Evolutionary conservation across 139 green algal genomes (phyloP).

Genomic region (Astrephomene gubernaculifera): DNA sequence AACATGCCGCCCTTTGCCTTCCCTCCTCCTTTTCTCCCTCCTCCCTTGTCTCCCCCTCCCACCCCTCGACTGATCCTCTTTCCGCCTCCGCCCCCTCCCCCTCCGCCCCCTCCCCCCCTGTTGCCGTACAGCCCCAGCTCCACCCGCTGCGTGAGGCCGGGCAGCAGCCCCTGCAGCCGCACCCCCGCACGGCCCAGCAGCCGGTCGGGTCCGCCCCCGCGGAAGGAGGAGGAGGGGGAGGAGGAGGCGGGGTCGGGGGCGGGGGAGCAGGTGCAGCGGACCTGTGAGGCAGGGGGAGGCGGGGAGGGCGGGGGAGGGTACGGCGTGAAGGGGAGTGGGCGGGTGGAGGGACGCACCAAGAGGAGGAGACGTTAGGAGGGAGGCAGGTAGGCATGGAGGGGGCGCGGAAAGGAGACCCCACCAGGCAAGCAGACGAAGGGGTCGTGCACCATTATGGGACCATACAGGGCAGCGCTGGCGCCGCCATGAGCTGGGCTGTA

Average conservation of each 20-base stretch:
- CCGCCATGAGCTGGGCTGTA: too few relatives aligned
- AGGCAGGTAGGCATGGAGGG: too few relatives aligned
- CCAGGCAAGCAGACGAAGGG: too few relatives aligned
- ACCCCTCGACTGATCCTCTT: not conserved
- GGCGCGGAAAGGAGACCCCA: too few relatives aligned
- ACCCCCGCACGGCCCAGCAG: not conserved
- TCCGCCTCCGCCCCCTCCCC: not conserved
- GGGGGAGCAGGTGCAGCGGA: not conserved
- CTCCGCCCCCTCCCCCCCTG: not conserved
- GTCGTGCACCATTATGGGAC: too few relatives aligned
- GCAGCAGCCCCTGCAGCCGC: conserved; percentile 12
- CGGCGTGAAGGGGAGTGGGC: not conserved
- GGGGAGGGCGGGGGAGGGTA: not conserved
- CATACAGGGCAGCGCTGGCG: too few relatives aligned
- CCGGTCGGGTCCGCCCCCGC: not conserved
- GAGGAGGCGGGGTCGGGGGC: not conserved
- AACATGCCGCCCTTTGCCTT: not conserved
- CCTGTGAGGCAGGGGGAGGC: not conserved
- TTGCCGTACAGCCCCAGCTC: conserved; percentile 9
- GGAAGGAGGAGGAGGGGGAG: not conserved
- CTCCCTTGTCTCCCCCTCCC: not conserved
- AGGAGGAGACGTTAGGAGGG: too few relatives aligned
- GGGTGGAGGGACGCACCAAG: too few relatives aligned
- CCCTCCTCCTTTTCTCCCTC: too few relatives aligned
- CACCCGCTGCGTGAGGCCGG: not conserved